Evolutionary conservation across 352 stramenopile genomes (phyloP).

Genomic region (Saprolegnia diclina): DNA sequence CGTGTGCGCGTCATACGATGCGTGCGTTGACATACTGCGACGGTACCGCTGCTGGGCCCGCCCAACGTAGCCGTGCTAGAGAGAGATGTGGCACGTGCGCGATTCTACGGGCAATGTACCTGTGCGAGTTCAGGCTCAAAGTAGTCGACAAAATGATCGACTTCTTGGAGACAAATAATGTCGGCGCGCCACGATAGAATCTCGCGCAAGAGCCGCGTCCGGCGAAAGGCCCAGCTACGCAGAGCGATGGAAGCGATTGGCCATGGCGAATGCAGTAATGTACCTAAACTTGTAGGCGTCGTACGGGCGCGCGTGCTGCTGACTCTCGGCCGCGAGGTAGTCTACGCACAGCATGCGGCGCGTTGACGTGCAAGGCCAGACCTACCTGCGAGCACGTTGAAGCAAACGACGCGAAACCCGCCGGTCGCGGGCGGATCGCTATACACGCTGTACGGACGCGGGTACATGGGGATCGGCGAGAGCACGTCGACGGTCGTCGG

Average conservation of each 20-base stretch:
- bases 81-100: background rate
- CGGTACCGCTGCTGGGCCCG: slow-evolving; percentile 49
- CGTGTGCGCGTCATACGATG: background rate
- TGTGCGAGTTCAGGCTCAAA: slow-evolving; percentile 57
- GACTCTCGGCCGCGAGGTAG: slow-evolving; percentile 45
- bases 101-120: slow-evolving; percentile 23
- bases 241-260: background rate
- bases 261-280: background rate
- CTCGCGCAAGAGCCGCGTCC: slow-evolving; percentile 42
- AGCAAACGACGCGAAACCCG: slow-evolving; percentile 58
- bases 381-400: slow-evolving; percentile 62
- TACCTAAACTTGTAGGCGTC: slow-evolving; percentile 49
- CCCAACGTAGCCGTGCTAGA: slow-evolving; percentile 40
- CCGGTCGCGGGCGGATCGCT: background rate
- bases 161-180: slow-evolving; percentile 61
- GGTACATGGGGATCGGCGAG: slow-evolving; percentile 10
- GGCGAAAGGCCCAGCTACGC: slow-evolving; percentile 44
- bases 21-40: too few species aligned
- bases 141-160: slow-evolving; percentile 66
- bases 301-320: slow-evolving; percentile 28
- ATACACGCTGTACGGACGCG: background rate
- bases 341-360: slow-evolving; percentile 33
- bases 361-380: background rate
- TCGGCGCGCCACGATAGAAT: slow-evolving; percentile 44
- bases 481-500: slow-evolving; percentile 8